These are phyloP conservation scores for Solanum sparsipilum DNA, from an alignment of 257 asterid genomes.

Conservation along the genomic window DNA sequence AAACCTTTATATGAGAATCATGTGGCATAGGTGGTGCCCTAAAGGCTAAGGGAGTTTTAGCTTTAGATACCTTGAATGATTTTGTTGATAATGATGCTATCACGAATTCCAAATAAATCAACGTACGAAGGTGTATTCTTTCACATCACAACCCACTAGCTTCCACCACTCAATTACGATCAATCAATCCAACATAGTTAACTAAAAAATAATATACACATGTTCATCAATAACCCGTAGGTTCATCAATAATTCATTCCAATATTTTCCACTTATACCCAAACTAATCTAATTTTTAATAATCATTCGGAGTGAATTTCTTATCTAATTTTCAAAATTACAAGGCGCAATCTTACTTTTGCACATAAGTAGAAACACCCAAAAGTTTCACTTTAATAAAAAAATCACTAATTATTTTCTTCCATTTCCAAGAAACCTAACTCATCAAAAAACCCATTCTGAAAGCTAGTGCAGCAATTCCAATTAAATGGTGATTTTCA, in stretches of 20 bases:
- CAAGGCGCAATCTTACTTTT: neutral
- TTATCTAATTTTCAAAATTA: neutral
- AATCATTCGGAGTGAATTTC: neutral
- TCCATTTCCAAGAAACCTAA: neutral
- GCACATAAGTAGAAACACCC: neutral
- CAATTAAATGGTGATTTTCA: neutral
- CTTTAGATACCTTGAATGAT: neutral
- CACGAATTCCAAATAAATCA: neutral
- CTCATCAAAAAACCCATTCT: neutral
- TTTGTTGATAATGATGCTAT: neutral
- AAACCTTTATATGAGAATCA: neutral
- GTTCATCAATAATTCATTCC: neutral
- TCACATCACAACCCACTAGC: neutral
- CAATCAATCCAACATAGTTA: neutral
- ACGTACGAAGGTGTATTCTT: neutral
- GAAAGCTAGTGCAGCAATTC: neutral
- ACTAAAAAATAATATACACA: too few relatives aligned
- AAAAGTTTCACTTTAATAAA: neutral
- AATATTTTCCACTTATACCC: neutral
- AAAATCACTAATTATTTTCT: too few relatives aligned
- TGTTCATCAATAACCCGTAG: neutral
- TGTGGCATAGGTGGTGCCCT: neutral
- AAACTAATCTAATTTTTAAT: neutral
- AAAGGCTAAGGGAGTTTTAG: neutral
- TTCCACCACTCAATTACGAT: neutral